These are phyloP conservation scores for Asterella californica DNA, from an alignment of 225 moss, liverwort and hornwort species.

Conservation along the genomic window DNA sequence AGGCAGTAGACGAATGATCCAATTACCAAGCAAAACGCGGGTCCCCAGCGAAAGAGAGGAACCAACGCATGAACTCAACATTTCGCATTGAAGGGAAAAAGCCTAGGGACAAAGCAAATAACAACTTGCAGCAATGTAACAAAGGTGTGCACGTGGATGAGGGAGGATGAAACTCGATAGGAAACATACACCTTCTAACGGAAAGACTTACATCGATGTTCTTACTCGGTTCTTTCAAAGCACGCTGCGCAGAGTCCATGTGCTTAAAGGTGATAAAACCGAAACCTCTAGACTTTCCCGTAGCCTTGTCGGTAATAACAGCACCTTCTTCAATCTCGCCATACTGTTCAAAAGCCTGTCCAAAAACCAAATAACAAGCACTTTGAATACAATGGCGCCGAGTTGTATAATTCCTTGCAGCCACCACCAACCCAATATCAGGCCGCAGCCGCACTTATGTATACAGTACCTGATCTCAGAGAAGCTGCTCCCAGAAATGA, in stretches of 20 bases:
- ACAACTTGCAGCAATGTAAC: background rate
- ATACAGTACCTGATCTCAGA: slow-evolving; percentile 27
- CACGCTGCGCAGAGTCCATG: slow-evolving; percentile 98
- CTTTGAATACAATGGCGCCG: background rate
- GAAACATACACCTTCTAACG: background rate
- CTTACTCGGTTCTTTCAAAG: slow-evolving; percentile 95
- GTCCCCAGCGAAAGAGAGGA: background rate
- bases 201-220: slow-evolving; percentile 77
- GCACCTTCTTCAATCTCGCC: slow-evolving; percentile 98
- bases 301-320: slow-evolving; percentile 91
- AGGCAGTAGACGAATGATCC: background rate
- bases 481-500: background rate
- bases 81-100: background rate
- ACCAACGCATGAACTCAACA: background rate
- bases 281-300: slow-evolving; percentile 93
- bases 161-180: background rate
- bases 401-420: background rate
- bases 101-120: background rate
- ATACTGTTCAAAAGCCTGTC: slow-evolving; percentile 86
- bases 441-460: background rate
- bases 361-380: background rate
- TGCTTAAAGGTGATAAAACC: slow-evolving; percentile 98
- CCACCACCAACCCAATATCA: slow-evolving; percentile 4
- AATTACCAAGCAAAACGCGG: background rate
- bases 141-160: background rate